Evolutionary conservation across 345 rosid genomes (phyloP).

Genomic region (Eucalyptus cladocalyx): DNA sequence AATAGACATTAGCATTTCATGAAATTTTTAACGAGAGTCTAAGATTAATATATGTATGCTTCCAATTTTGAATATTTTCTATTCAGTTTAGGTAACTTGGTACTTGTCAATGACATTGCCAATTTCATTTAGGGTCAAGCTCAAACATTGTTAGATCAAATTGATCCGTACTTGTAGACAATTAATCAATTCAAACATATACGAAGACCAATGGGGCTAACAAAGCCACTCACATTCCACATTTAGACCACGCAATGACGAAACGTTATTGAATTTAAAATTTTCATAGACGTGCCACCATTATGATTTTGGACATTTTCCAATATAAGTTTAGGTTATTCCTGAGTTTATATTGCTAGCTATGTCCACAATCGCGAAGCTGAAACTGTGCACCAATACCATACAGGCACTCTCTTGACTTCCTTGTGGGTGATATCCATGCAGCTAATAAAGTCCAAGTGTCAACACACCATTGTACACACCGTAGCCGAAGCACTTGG

Average conservation of each 20-base stretch:
- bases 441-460: not conserved
- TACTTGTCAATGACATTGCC: too few species aligned
- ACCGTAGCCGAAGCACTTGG: not conserved
- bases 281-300: too few species aligned
- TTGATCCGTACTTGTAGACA: not conserved
- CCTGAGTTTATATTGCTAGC: too few species aligned
- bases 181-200: not conserved
- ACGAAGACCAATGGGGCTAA: not conserved
- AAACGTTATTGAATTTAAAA: not conserved
- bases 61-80: too few species aligned
- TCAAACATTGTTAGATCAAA: not conserved
- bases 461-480: not conserved
- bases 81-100: too few species aligned
- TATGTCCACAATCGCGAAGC: too few species aligned
- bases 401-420: not conserved
- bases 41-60: too few species aligned
- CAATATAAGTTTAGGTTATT: too few species aligned
- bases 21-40: too few species aligned
- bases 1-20: too few species aligned
- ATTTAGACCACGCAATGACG: accelerated
- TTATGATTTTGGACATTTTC: too few species aligned
- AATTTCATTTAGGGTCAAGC: not conserved
- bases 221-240: not conserved
- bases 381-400: too few species aligned
- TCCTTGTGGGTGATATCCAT: not conserved